Conservation (phyloP, 2,329 filamentous ascomycete genomes). For the Hortaea sp. region DNA sequence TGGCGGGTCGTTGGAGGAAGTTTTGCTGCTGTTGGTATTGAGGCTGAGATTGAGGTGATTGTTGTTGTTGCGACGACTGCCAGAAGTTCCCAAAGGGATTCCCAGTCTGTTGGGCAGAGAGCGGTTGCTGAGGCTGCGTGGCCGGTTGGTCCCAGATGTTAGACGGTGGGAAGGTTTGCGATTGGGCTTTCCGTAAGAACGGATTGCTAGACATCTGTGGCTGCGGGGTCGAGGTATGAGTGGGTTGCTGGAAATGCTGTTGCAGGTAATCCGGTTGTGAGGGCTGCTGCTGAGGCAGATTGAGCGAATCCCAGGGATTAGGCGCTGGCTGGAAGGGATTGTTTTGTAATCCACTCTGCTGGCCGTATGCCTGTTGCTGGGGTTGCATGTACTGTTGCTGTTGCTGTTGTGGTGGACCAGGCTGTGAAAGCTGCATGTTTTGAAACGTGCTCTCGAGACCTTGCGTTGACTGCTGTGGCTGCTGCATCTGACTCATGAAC, state of each 20-base stretch:
- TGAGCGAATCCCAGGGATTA: slow-evolving; percentile 22
- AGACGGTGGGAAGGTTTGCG: slow-evolving; percentile 32
- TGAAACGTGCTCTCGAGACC: slow-evolving; percentile 47
- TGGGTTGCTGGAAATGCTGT: slow-evolving; percentile 15
- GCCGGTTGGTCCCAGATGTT: slow-evolving; percentile 28
- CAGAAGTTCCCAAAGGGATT: slow-evolving; percentile 8
- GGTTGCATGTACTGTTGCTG: slow-evolving; percentile 7
- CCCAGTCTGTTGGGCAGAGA: slow-evolving; percentile 11
- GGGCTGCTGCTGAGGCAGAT: slow-evolving; percentile 14
- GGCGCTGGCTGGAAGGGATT: slow-evolving; percentile 11
- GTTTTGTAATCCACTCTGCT: slow-evolving; percentile 16
- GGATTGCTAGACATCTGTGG: slow-evolving; percentile 38
- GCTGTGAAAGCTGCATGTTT: slow-evolving; percentile 53
- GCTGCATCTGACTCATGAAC: slow-evolving; percentile 43
- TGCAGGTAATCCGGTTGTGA: slow-evolving; percentile 3
- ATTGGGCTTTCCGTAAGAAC: slow-evolving; percentile 34
- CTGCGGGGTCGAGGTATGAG: slow-evolving; percentile 5
- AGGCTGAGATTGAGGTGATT: neutral
- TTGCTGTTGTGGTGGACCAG: slow-evolving; percentile 4
- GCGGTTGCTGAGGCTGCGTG: slow-evolving; percentile 21
- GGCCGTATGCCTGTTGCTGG: slow-evolving; percentile 10
- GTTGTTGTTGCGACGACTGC: slow-evolving; percentile 9
- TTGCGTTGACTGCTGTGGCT: slow-evolving; percentile 14
- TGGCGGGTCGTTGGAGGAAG: slow-evolving; percentile 8
- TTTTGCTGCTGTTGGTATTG: slow-evolving; percentile 2